Evolutionary conservation across 2,329 filamentous ascomycete species (phyloP), one percentile per base, ranked within the genome.

Genomic region (Aschersonia sp.): DNA sequence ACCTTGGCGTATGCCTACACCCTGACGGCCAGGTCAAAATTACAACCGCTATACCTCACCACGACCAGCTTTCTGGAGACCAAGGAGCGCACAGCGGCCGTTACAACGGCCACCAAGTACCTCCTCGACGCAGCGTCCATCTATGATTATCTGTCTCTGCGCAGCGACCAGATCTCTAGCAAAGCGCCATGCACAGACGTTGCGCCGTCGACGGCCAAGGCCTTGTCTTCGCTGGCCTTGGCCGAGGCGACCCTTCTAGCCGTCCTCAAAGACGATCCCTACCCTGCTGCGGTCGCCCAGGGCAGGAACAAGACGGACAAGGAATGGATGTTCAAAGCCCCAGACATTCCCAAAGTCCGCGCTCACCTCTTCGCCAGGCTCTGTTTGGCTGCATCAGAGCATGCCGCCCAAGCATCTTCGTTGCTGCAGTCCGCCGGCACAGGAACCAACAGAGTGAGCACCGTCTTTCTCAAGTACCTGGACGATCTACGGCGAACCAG

Each of bases 291-390:
- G 5, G 83, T 94, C 2, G 80, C 88, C 1, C 86, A 94, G 57
- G 79, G 83, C 49, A 77, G 89, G 45, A 94, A 94, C 59, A 78
- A 82, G 47, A 80, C 83, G 55, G 88, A 89, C 62, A 88, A 78
- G 51, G 91, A 97, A 55, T 98, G 91, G 91, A 97, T 97, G 89
- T 94, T 92, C 63, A 87, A 85, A 57, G 78, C 88, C 0, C 88
- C 91, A 1, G 80, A 88, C 46, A 86, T 96, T 45, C 85, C 89
- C 31, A 89, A 91, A 60, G 89, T 95, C 20, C 81, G 91, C 44
- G 88, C 88, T 6, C 82, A 94, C 58, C 72, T 98, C 2, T 94
- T 94, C 59, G 89, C 89, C 2, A 75, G 91, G 1, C 71, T 97
- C 5, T 97, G 89, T 61, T 74, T 97, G 9, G 87, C 89, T 0